phyloP scores from a whole-genome alignment of 345 rosid species.

The Boechera stricta region DNA sequence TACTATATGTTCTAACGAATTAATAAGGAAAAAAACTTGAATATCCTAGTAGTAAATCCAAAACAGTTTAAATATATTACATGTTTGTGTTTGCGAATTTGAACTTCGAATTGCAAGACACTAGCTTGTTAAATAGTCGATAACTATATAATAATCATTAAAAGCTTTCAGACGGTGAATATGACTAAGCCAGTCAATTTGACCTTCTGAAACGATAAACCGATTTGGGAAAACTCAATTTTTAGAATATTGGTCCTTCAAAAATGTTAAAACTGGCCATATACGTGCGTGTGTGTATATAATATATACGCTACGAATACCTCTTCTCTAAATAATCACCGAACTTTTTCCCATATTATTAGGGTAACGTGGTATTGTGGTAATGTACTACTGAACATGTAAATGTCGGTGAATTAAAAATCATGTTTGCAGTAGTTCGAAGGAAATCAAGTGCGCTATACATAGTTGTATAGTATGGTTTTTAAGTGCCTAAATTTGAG shows the following conservation, averaged over 20 bases:
- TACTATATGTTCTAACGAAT: not conserved
- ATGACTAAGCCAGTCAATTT: too few relatives aligned
- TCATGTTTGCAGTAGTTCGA: not conserved
- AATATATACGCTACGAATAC: not conserved
- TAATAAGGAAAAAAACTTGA: not conserved
- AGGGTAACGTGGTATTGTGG: conserved; percentile 4
- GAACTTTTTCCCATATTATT: not conserved
- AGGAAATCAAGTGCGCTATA: not conserved
- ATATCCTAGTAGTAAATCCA: not conserved
- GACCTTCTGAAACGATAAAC: too few relatives aligned
- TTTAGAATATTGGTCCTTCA: not conserved
- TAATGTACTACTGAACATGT: not conserved
- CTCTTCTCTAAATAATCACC: conserved; percentile 33
- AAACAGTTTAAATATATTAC: not conserved
- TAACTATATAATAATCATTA: not conserved
- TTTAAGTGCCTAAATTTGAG: conserved; percentile 23
- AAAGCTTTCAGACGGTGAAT: too few relatives aligned
- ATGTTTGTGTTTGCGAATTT: not conserved
- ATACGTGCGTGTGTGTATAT: not conserved
- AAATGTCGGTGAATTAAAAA: conserved; percentile 29
- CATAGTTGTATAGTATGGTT: not conserved
- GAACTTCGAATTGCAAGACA: not conserved
- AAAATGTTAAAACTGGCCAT: not conserved
- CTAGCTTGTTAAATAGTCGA: conserved; percentile 2
- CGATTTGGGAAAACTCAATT: not conserved